These are phyloP conservation scores for Peronosclerospora sorghi DNA, from an alignment of 352 stramenopile species.

Conservation along the genomic window DNA sequence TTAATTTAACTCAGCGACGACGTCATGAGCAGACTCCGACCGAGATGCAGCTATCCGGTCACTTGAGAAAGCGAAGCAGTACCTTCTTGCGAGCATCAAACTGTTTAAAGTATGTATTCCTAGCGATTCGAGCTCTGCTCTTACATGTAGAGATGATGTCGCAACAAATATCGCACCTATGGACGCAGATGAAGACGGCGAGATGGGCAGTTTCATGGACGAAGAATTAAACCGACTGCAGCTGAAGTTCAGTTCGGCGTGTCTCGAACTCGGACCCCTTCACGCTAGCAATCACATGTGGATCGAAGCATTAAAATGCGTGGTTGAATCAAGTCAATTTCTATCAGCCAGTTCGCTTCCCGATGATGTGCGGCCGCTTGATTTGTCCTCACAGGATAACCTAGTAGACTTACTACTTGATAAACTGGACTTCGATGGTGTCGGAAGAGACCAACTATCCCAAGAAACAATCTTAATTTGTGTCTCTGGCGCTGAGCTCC, in stretches of 20 bases:
- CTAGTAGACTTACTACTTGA: conserved; percentile 35
- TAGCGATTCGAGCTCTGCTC: conserved; percentile 14
- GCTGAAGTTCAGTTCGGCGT: conserved; percentile 68
- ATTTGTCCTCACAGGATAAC: conserved; percentile 7
- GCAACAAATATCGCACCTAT: conserved; percentile 5
- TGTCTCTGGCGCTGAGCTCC: conserved; percentile 35
- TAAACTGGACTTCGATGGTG: conserved; percentile 58
- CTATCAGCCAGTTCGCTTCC: conserved; percentile 27
- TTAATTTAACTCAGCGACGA: conserved; percentile 9
- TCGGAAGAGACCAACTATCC: conserved; percentile 23
- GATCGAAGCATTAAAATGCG: conserved; percentile 23
- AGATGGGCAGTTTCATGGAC: conserved; percentile 64
- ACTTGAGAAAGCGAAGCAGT: conserved; percentile 45
- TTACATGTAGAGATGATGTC: conserved; percentile 23
- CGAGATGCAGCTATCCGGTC: conserved; percentile 18
- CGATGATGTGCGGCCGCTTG: conserved; percentile 16
- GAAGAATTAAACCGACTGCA: conserved; percentile 63
- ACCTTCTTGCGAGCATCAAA: conserved; percentile 57
- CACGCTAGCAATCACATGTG: conserved; percentile 29
- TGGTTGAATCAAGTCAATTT: conserved; percentile 42
- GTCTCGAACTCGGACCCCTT: conserved; percentile 40
- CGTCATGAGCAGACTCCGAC: conserved; percentile 1
- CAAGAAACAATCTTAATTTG: conserved; percentile 29
- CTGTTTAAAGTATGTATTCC: conserved; percentile 61
- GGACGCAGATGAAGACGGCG: conserved; percentile 23